phyloP scores from a whole-genome alignment of 257 asterid genomes.

The Eucommia ulmoides region DNA sequence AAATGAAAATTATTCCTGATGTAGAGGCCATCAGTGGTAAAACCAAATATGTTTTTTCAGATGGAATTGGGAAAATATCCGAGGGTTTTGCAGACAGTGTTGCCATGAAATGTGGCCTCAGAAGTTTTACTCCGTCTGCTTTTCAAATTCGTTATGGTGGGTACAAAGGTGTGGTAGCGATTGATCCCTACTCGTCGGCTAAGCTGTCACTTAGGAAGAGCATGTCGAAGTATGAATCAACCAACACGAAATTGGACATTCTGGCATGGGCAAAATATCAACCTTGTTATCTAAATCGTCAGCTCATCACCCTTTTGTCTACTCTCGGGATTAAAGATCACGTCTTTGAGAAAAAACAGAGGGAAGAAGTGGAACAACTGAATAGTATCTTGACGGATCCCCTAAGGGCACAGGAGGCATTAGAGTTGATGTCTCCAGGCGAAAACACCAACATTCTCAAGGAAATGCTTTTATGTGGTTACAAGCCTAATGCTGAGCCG shows the following conservation, averaged over 20 bases:
- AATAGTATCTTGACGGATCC: constrained; percentile 57
- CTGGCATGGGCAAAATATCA: constrained; percentile 74
- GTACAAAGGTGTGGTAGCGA: constrained; percentile 83
- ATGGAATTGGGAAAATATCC: constrained; percentile 90
- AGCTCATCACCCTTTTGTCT: constrained; percentile 67
- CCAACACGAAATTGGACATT: constrained; percentile 58
- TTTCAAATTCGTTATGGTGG: constrained; percentile 88
- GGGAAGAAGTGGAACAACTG: constrained; percentile 64
- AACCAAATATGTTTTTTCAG: constrained; percentile 50
- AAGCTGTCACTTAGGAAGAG: constrained; percentile 63
- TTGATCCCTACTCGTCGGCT: constrained; percentile 41
- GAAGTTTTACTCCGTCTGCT: constrained; percentile 46
- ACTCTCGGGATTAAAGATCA: constrained; percentile 61
- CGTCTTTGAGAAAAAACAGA: constrained; percentile 49
- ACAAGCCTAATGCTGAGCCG: constrained; percentile 74
- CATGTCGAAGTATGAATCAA: constrained; percentile 66
- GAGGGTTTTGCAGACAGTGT: constrained; percentile 49
- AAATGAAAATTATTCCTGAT: constrained; percentile 44
- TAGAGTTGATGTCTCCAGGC: constrained; percentile 81
- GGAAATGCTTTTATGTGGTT: constrained; percentile 77
- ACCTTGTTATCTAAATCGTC: constrained; percentile 79
- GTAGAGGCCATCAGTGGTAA: constrained; percentile 12
- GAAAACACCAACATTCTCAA: constrained; percentile 65
- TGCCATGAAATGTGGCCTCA: constrained; percentile 60
- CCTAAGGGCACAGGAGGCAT: constrained; percentile 51